Conservation (phyloP, 1,284 basidiomycete species). For the Ustilago shanxiensis region DNA sequence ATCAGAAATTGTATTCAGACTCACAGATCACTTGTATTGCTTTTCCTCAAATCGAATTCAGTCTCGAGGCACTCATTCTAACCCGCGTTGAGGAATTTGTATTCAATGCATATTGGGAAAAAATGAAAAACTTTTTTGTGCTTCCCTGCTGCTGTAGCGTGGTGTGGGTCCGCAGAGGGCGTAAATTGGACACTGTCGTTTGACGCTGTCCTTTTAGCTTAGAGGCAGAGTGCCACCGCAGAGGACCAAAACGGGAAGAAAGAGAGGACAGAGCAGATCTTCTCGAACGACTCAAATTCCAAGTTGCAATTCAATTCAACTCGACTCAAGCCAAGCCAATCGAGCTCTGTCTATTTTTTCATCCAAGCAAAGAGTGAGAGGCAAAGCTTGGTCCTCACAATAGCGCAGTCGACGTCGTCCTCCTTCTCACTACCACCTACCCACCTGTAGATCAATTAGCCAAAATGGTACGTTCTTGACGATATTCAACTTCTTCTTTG, state of each 20-base stretch:
- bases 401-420: constrained; percentile 16
- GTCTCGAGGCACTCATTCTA: background rate
- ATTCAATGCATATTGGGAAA: constrained; percentile 1
- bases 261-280: constrained; percentile 25
- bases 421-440: constrained; percentile 34
- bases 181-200: background rate
- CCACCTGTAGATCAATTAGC: constrained; percentile 46
- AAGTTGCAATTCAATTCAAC: too few species aligned
- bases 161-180: too few species aligned
- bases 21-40: background rate
- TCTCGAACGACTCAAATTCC: constrained; percentile 31
- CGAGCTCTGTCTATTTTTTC: background rate
- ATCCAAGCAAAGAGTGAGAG: background rate
- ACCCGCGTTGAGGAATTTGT: background rate
- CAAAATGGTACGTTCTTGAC: constrained; percentile 44
- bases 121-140: constrained; percentile 22
- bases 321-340: background rate
- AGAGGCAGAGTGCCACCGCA: background rate
- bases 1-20: background rate
- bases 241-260: constrained; percentile 2
- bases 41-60: background rate
- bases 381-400: constrained; percentile 13
- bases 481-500: background rate
- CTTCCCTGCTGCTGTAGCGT: background rate
- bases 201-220: background rate